Percentiles rank a stretch among this genome's conserved stretches.
These are phyloP conservation scores for Carex pumila DNA, from an alignment of 176 grass and related monocot species.

Conservation along the genomic window DNA sequence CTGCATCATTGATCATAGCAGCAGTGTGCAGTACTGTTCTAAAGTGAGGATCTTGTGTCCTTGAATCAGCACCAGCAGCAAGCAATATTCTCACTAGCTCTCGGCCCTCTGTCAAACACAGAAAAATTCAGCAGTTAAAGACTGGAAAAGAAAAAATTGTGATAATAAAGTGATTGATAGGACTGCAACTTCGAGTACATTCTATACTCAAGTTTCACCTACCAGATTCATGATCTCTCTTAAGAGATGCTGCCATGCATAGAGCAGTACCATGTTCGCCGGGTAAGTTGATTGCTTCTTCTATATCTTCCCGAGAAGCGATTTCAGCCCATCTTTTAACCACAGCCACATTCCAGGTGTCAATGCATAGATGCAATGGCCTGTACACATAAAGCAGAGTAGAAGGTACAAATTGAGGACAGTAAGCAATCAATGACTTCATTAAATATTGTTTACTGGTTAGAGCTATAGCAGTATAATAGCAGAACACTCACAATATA, in stretches of 20 bases:
- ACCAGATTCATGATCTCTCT: conserved; percentile 96
- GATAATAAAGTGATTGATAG: background rate
- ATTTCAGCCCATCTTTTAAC: conserved; percentile 85
- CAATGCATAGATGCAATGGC: conserved; percentile 92
- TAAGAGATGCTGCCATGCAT: conserved; percentile 95
- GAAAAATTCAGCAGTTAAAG: background rate
- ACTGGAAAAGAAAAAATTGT: background rate
- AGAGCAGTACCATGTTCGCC: conserved; percentile 75
- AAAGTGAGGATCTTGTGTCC: conserved; percentile 75
- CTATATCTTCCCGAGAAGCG: conserved; percentile 66
- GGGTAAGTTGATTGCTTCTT: conserved; percentile 69
- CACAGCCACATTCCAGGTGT: conserved; percentile 78
- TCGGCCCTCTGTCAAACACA: conserved; percentile 66
- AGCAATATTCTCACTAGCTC: conserved; percentile 91
- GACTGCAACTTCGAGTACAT: background rate
- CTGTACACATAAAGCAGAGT: conserved; percentile 36
- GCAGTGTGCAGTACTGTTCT: conserved; percentile 92
- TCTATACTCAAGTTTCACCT: conserved; percentile 20
- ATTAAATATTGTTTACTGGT: background rate
- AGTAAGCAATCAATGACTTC: background rate
- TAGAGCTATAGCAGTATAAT: background rate
- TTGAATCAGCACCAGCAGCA: conserved; percentile 88
- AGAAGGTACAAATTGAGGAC: background rate
- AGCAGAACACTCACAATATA: background rate
- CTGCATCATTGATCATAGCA: conserved; percentile 97